Percentiles rank a stretch among this genome's conserved stretches.
Conservation (phyloP, 768 basidiomycete genomes). For the Trametes villosa region DNA sequence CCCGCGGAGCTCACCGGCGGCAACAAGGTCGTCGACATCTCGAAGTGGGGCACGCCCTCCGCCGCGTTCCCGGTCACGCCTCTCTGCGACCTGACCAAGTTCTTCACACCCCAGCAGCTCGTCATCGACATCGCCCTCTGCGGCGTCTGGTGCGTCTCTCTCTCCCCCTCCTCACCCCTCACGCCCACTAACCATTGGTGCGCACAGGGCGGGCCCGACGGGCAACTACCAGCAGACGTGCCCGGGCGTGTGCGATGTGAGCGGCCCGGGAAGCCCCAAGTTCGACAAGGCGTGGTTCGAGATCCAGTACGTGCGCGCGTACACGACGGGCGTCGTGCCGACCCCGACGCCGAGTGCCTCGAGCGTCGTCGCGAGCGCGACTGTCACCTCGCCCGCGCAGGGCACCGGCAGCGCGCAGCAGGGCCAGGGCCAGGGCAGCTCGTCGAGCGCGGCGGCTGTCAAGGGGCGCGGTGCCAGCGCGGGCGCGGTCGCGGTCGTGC, state of each 20-base stretch:
- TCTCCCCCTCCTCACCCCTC: background rate
- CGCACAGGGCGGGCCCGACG: conserved; percentile 54
- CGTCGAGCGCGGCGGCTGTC: background rate
- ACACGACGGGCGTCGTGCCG: conserved; percentile 41
- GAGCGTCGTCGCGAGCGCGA: background rate
- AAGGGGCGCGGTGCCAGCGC: background rate
- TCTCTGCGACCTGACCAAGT: conserved; percentile 46
- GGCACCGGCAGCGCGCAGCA: background rate
- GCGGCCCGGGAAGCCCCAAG: conserved; percentile 54
- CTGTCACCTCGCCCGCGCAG: conserved; percentile 1
- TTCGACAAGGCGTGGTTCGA: conserved; percentile 70
- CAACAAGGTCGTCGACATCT: conserved; percentile 38
- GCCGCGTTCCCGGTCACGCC: conserved; percentile 42
- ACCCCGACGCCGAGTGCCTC: conserved; percentile 18
- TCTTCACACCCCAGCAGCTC: conserved; percentile 52
- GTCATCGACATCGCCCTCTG: conserved; percentile 61
- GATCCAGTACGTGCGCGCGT: conserved; percentile 66
- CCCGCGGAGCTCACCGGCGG: conserved; percentile 37
- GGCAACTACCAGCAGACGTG: conserved; percentile 43
- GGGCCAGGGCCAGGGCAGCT: background rate
- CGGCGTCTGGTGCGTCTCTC: conserved; percentile 47
- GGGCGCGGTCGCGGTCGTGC: conserved; percentile 4
- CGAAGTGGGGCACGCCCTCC: conserved; percentile 48
- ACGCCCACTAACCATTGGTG: background rate
- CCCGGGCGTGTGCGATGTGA: conserved; percentile 44